A percentile compares a stretch with the other conserved stretches of the same genome.
Evolutionary conservation across 2,329 filamentous ascomycete genomes (phyloP).

Genomic region (Trichoderma sp.): DNA sequence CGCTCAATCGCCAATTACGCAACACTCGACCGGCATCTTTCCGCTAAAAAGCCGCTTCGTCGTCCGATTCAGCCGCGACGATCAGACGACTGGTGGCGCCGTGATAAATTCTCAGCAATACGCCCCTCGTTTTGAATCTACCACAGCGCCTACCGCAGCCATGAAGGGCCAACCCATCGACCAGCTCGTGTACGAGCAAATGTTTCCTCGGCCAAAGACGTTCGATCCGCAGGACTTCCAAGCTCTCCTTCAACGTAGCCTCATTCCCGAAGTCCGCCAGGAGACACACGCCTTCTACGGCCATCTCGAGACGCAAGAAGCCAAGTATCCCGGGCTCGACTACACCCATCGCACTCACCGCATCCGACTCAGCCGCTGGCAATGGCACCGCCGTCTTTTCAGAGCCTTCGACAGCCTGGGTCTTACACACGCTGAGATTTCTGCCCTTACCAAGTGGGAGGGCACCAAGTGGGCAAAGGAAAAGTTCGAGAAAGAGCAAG

Average conservation of each 20-base stretch:
- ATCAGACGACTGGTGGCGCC: neutral
- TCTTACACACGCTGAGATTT: constrained; percentile 68
- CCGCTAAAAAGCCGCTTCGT: neutral
- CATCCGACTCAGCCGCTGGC: constrained; percentile 73
- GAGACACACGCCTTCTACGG: constrained; percentile 79
- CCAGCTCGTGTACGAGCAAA: constrained; percentile 69
- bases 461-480: constrained; percentile 81
- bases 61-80: neutral
- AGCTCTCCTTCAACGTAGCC: constrained; percentile 64
- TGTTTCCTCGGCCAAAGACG: constrained; percentile 67
- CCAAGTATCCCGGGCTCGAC: constrained; percentile 78
- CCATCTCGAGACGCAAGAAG: constrained; percentile 74
- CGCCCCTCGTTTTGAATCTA: neutral
- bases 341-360: constrained; percentile 72
- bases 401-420: constrained; percentile 69
- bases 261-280: constrained; percentile 75
- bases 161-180: constrained; percentile 74
- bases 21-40: neutral
- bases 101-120: neutral
- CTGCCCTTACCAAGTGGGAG: constrained; percentile 74
- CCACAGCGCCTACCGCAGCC: constrained; percentile 27
- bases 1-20: neutral
- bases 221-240: constrained; percentile 71
- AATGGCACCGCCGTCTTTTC: constrained; percentile 74
- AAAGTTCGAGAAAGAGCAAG: constrained; percentile 73